Percentiles rank a stretch among this genome's conserved stretches.
phyloP scores from a whole-genome alignment of 140 eudicot species.

The Eryngium alpinum region DNA sequence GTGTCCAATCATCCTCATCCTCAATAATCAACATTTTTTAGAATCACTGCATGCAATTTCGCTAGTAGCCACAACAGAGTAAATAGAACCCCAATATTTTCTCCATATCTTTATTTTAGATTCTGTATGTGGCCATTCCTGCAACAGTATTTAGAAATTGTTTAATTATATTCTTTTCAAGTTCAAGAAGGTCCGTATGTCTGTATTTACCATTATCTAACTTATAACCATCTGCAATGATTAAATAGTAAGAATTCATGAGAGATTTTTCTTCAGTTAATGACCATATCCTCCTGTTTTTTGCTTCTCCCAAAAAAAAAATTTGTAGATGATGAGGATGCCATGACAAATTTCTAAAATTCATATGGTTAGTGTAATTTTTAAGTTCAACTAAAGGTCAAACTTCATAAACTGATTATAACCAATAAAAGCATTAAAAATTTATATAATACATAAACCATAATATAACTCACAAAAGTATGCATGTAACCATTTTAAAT shows the following conservation, averaged over 20 bases:
- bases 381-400: too few species aligned
- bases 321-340: not conserved
- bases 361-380: not conserved
- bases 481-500: too few species aligned
- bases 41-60: not conserved
- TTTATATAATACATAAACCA: not conserved
- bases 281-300: not conserved
- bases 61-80: not conserved
- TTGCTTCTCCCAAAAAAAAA: not conserved
- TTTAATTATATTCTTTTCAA: not conserved
- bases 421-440: not conserved
- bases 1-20: not conserved
- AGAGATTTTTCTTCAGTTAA: not conserved
- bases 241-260: not conserved
- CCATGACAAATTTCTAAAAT: not conserved
- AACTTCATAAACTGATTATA: too few species aligned
- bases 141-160: not conserved
- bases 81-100: not conserved
- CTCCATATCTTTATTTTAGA: not conserved
- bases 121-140: not conserved
- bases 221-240: not conserved
- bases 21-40: not conserved
- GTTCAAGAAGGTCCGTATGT: not conserved
- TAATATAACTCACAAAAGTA: not conserved
- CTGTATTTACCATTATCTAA: not conserved